Conservation (phyloP, 345 rosid species). For the Moricandia moricandioides region DNA sequence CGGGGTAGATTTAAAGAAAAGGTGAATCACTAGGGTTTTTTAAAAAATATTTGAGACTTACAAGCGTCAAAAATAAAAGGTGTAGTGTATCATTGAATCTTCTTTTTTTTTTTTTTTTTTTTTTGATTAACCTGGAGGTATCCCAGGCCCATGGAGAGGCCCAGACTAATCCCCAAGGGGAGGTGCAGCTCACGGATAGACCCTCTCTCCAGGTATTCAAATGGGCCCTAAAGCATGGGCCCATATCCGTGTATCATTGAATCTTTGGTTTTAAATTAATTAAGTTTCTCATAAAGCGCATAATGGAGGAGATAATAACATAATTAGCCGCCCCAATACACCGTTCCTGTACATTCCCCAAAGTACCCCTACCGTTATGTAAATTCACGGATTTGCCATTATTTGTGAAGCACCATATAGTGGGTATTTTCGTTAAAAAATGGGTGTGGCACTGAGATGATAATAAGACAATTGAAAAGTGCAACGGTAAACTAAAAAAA, state of each 20-base stretch:
- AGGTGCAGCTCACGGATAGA: too few relatives aligned
- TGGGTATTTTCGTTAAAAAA: constrained; percentile 25
- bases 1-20: constrained; percentile 23
- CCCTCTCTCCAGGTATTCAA: too few relatives aligned
- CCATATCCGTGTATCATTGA: constrained; percentile 26
- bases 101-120: too few relatives aligned
- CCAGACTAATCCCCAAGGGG: too few relatives aligned
- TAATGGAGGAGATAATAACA: constrained; percentile 14
- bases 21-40: constrained; percentile 36
- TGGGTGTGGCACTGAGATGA: constrained; percentile 5
- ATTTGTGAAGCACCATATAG: neutral
- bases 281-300: constrained; percentile 21
- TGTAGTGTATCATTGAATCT: constrained; percentile 25
- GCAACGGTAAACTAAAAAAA: constrained; percentile 16
- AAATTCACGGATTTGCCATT: constrained; percentile 25
- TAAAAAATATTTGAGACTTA: constrained; percentile 40
- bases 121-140: too few relatives aligned
- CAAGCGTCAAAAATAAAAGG: constrained; percentile 44
- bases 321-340: constrained; percentile 28
- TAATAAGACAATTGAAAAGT: constrained; percentile 12
- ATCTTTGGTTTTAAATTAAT: constrained; percentile 1
- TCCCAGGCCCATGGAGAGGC: too few relatives aligned
- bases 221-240: too few relatives aligned
- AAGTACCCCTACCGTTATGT: neutral
- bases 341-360: constrained; percentile 5